Conservation (phyloP, 768 basidiomycete species). For the Mrakia hoshinonis region DNA sequence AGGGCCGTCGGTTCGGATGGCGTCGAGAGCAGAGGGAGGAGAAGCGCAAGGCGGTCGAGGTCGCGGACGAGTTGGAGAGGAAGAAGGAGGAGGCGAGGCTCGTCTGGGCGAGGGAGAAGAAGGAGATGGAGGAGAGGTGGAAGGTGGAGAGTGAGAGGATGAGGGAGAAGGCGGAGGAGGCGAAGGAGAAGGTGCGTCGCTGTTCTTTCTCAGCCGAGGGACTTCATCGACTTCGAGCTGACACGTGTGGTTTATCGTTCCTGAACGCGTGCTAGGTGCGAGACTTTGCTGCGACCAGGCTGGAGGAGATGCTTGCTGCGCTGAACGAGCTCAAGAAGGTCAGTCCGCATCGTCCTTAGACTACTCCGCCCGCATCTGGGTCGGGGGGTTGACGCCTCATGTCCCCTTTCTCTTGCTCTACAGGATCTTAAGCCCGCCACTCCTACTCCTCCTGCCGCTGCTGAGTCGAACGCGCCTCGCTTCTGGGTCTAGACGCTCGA, state of each 20-base stretch:
- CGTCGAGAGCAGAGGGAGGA: too few species aligned
- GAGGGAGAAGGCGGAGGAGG: not conserved
- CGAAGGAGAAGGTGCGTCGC: not conserved
- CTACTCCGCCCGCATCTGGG: not conserved
- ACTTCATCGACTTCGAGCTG: not conserved
- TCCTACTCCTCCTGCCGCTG: not conserved
- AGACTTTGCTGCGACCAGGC: not conserved
- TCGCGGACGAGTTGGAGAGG: not conserved
- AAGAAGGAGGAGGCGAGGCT: not conserved
- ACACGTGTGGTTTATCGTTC: not conserved
- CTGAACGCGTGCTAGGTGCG: not conserved
- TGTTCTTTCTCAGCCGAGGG: not conserved
- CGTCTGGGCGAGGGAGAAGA: not conserved
- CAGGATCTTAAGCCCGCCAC: not conserved
- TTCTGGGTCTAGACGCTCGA: conserved; percentile 49
- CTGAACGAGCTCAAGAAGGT: conserved; percentile 1
- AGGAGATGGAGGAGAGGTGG: conserved; percentile 1
- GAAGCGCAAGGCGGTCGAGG: not conserved
- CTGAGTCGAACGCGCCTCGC: conserved; percentile 48
- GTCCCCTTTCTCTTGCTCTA: not conserved
- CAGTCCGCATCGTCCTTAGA: not conserved
- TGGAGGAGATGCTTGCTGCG: conserved; percentile 1
- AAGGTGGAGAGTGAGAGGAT: not conserved
- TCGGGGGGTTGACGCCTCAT: not conserved
- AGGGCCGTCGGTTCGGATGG: not conserved